Evolutionary conservation across 495 filamentous ascomycete species (phyloP).

Genomic region (Podospora pseudocomata): DNA sequence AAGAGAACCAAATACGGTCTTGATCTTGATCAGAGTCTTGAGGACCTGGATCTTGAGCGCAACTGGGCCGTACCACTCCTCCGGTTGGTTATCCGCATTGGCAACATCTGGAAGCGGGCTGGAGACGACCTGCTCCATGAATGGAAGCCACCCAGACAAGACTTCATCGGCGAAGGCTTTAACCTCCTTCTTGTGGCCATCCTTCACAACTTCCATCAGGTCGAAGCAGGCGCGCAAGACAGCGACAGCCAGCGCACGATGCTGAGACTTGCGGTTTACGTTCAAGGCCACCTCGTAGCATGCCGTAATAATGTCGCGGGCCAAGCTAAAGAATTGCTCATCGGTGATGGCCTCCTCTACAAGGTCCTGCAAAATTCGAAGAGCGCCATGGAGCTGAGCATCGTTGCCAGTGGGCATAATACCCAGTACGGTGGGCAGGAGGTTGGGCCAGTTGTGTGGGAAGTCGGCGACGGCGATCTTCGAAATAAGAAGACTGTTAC

Average conservation of each 20-base stretch:
- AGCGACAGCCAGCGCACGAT: constrained; percentile 78
- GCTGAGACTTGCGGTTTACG: constrained; percentile 63
- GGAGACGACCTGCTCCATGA: constrained; percentile 72
- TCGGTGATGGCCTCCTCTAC: constrained; percentile 91
- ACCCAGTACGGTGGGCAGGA: constrained; percentile 75
- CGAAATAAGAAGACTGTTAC: constrained; percentile 72
- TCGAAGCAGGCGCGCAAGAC: constrained; percentile 91
- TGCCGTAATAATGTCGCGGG: constrained; percentile 74
- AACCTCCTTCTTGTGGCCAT: constrained; percentile 79
- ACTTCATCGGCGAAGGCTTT: constrained; percentile 85
- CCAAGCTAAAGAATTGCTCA: constrained; percentile 87
- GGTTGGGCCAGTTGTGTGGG: constrained; percentile 84
- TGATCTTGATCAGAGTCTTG: constrained; percentile 89
- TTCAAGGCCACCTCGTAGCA: constrained; percentile 79
- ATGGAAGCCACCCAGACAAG: constrained; percentile 77
- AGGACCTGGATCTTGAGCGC: constrained; percentile 85
- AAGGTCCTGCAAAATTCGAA: constrained; percentile 82
- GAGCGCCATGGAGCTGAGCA: constrained; percentile 77
- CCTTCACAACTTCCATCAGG: constrained; percentile 91
- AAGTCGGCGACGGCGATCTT: constrained; percentile 94
- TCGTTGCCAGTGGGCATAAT: constrained; percentile 70
- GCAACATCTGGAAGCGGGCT: constrained; percentile 58
- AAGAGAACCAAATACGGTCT: constrained; percentile 74
- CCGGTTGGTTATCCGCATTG: constrained; percentile 38
- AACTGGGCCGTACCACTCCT: constrained; percentile 71